These are phyloP conservation scores for Pseudopithomyces chartarum DNA, from an alignment of 2,329 filamentous ascomycete genomes.

Conservation along the genomic window DNA sequence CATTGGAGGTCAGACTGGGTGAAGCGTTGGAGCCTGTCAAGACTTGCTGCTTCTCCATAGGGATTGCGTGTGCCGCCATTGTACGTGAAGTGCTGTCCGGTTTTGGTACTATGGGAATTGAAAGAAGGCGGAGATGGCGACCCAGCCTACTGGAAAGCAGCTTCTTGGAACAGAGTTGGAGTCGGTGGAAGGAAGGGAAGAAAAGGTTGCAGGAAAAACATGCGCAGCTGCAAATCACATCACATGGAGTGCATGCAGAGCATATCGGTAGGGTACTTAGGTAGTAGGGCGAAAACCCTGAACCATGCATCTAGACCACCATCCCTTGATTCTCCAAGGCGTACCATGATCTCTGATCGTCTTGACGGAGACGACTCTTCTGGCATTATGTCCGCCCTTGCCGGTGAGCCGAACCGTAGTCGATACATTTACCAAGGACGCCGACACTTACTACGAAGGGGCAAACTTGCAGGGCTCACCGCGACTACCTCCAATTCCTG, in stretches of 20 bases:
- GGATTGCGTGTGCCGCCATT: not conserved
- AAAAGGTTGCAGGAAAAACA: not conserved
- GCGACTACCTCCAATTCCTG: not conserved
- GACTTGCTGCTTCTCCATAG: constrained; percentile 16
- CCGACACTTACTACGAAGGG: no score
- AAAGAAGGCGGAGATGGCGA: not conserved
- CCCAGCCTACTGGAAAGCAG: not conserved
- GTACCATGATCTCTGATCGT: no score
- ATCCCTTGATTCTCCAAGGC: no score
- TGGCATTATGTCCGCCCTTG: no score
- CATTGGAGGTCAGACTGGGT: constrained; percentile 7
- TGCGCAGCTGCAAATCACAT: not conserved
- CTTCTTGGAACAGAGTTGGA: no score
- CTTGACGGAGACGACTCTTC: no score
- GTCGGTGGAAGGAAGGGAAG: no score
- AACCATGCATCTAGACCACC: not conserved
- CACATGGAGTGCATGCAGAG: not conserved
- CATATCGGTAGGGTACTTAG: not conserved
- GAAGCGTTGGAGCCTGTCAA: constrained; percentile 13
- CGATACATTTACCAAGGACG: no score
- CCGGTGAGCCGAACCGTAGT: no score
- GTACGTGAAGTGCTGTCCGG: not conserved
- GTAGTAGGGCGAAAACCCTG: not conserved
- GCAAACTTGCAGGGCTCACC: no score
- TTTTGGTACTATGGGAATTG: not conserved